phyloP scores from a whole-genome alignment of 495 filamentous ascomycete genomes.

The Cryomyces minteri region DNA sequence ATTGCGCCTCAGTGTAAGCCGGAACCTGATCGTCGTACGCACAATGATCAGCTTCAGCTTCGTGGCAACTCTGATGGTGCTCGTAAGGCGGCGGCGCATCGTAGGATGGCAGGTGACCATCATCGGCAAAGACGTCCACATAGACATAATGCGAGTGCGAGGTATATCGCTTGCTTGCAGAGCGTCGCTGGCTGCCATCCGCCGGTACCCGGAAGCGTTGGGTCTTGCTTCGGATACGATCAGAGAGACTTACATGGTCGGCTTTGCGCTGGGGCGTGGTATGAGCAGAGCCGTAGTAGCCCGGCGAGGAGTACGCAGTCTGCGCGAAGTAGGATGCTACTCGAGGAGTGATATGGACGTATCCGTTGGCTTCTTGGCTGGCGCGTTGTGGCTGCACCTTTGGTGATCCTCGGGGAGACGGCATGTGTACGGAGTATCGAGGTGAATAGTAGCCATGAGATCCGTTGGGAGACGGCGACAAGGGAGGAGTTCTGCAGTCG shows the following conservation, averaged over 20 bases:
- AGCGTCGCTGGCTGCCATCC: constrained; percentile 11
- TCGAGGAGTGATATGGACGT: constrained; percentile 11
- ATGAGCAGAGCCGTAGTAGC: constrained; percentile 15
- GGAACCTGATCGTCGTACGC: constrained; percentile 20
- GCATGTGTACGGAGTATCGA: constrained; percentile 12
- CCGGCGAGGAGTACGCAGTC: constrained; percentile 13
- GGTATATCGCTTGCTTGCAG: constrained; percentile 16
- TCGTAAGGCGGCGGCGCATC: constrained; percentile 22
- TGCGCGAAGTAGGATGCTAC: constrained; percentile 9
- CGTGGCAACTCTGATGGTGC: constrained; percentile 13
- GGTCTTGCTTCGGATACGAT: constrained; percentile 11
- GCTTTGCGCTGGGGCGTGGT: constrained; percentile 17
- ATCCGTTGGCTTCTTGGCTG: constrained; percentile 14
- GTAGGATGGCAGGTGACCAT: constrained; percentile 2
- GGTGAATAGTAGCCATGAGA: constrained; percentile 19
- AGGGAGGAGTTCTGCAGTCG: constrained; percentile 20
- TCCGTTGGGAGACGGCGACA: constrained; percentile 13
- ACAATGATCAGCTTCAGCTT: constrained; percentile 14
- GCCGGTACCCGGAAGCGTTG: constrained; percentile 6
- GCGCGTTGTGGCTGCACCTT: constrained; percentile 19
- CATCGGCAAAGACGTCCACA: constrained; percentile 10
- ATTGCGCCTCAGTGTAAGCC: constrained; percentile 17
- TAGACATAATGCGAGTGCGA: constrained; percentile 17
- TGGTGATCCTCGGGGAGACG: constrained; percentile 15
- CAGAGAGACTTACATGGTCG: constrained; percentile 22